Percentiles rank a stretch among this genome's conserved stretches.
phyloP scores from a whole-genome alignment of 2,329 filamentous ascomycete species.

The Coniochaeta sp. region DNA sequence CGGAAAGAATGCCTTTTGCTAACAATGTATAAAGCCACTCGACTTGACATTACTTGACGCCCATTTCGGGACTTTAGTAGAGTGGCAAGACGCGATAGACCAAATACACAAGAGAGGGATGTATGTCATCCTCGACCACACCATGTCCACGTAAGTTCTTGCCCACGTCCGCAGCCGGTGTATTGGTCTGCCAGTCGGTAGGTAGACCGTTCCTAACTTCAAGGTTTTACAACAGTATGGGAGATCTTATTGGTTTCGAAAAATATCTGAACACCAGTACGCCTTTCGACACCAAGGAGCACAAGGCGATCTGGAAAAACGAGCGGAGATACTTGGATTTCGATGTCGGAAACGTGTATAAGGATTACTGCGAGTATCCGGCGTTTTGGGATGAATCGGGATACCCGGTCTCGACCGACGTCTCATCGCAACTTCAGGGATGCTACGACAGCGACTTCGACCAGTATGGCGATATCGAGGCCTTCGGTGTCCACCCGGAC shows the following conservation, averaged over 20 bases:
- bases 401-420: conserved; percentile 36
- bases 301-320: conserved; percentile 50
- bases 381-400: conserved; percentile 57
- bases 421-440: conserved; percentile 38
- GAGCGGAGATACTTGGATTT: conserved; percentile 52
- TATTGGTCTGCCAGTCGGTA: background rate
- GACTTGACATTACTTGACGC: background rate
- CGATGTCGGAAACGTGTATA: conserved; percentile 39
- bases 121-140: conserved; percentile 2
- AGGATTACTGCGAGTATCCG: conserved; percentile 50
- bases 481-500: conserved; percentile 55
- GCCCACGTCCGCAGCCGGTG: too few relatives aligned
- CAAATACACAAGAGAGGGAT: background rate
- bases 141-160: conserved; percentile 3
- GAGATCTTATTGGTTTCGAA: conserved; percentile 56
- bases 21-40: background rate
- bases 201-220: background rate
- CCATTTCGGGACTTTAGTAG: background rate
- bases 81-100: conserved; percentile 1
- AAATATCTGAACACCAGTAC: conserved; percentile 52
- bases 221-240: conserved; percentile 35
- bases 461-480: conserved; percentile 55
- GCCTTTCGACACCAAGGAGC: conserved; percentile 46
- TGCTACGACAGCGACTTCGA: conserved; percentile 60
- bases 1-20: background rate